Evolutionary conservation across 116 monocot species (phyloP).

Genomic region (Cymodocea nodosa): DNA sequence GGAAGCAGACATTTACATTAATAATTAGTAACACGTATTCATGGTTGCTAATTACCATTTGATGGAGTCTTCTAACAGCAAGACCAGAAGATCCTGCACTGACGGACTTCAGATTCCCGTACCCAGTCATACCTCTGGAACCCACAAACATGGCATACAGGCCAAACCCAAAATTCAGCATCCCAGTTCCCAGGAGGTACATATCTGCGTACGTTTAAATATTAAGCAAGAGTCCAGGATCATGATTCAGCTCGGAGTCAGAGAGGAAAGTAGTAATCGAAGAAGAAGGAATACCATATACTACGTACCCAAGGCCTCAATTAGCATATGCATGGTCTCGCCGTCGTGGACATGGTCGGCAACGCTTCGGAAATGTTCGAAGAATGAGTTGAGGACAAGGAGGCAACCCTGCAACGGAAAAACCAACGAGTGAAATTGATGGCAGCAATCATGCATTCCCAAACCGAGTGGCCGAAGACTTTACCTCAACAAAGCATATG

Average conservation of each 20-base stretch:
- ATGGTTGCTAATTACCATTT: slow-evolving; percentile 8
- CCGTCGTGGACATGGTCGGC: slow-evolving; percentile 13
- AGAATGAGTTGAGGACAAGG: slow-evolving; percentile 24
- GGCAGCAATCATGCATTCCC: too few relatives aligned
- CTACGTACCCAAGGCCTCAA: slow-evolving; percentile 58
- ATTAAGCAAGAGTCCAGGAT: too few relatives aligned
- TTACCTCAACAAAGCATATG: slow-evolving; percentile 56
- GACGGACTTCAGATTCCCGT: too few relatives aligned
- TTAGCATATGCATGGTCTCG: slow-evolving; percentile 24
- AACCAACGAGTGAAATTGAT: background rate
- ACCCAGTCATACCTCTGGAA: slow-evolving; percentile 4
- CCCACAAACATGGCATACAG: slow-evolving; percentile 38
- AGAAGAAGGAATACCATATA: background rate
- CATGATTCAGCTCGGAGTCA: background rate
- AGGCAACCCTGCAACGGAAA: slow-evolving; percentile 4
- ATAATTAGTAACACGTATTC: too few relatives aligned
- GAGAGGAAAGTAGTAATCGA: background rate
- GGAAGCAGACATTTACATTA: too few relatives aligned
- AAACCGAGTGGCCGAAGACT: too few relatives aligned
- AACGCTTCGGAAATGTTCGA: slow-evolving; percentile 15
- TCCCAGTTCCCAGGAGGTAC: slow-evolving; percentile 55
- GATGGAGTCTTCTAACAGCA: background rate
- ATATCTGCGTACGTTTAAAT: slow-evolving; percentile 19
- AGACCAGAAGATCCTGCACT: too few relatives aligned
- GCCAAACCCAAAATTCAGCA: slow-evolving; percentile 53